Percentiles rank a stretch among this genome's conserved stretches.
Evolutionary conservation across 495 filamentous ascomycete species (phyloP).

Genomic region (Mytilinidion resinicola): DNA sequence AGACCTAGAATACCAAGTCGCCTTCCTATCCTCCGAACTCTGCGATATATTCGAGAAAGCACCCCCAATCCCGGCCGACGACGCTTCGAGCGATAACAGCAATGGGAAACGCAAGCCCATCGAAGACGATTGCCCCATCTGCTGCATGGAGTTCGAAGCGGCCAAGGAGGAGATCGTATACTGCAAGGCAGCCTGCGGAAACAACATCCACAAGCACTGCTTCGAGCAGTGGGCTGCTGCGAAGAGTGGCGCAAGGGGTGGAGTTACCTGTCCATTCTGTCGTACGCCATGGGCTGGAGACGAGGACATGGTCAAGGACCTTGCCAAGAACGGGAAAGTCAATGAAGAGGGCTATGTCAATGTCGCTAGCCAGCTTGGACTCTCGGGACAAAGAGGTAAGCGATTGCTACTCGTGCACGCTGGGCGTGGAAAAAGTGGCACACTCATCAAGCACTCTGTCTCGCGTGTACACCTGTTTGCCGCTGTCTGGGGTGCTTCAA

Average conservation of each 20-base stretch:
- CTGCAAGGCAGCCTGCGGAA: conserved; percentile 67
- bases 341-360: conserved; percentile 60
- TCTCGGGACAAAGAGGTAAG: conserved; percentile 50
- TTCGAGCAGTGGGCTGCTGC: conserved; percentile 65
- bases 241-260: conserved; percentile 35
- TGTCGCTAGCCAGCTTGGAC: conserved; percentile 55
- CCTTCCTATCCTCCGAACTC: conserved; percentile 61
- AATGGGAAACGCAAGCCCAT: conserved; percentile 53
- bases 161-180: conserved; percentile 56
- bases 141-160: conserved; percentile 60
- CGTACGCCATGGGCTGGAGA: conserved; percentile 58
- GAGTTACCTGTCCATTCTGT: conserved; percentile 63
- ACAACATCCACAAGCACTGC: conserved; percentile 69
- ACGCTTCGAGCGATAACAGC: conserved; percentile 24
- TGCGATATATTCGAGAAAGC: conserved; percentile 53
- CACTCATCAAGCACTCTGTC: too few relatives aligned
- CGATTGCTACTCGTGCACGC: too few relatives aligned
- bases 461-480: too few relatives aligned
- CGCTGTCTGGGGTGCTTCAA: too few relatives aligned
- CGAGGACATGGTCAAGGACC: conserved; percentile 42
- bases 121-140: conserved; percentile 77
- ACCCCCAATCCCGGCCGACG: conserved; percentile 38
- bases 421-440: too few relatives aligned
- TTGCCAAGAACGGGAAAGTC: conserved; percentile 33
- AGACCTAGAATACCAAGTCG: conserved; percentile 67